Percentiles rank a stretch among this genome's conserved stretches.
Conservation (phyloP, 1,284 basidiomycete genomes). For the Ceratobasidium theobromae region DNA sequence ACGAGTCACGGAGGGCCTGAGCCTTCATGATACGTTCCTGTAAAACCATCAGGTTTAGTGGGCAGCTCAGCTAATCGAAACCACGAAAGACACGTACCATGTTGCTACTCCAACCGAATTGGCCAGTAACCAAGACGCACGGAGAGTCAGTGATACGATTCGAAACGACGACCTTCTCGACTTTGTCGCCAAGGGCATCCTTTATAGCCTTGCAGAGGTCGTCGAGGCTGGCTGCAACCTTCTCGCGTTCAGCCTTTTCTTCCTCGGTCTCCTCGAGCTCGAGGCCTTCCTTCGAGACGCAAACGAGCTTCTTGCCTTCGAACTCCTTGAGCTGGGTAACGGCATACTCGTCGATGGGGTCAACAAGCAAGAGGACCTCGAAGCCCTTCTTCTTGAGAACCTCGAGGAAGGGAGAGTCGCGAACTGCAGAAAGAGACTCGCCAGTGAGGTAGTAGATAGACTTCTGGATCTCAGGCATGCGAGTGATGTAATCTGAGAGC, state of each 20-base stretch:
- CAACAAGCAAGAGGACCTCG: slow-evolving; percentile 95
- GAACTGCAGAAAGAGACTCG: slow-evolving; percentile 89
- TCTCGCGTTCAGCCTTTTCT: slow-evolving; percentile 92
- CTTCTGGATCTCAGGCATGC: slow-evolving; percentile 99
- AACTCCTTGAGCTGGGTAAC: slow-evolving; percentile 99
- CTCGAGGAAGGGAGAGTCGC: slow-evolving; percentile 98
- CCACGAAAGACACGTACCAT: slow-evolving; percentile 60
- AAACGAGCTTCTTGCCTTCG: slow-evolving; percentile 96
- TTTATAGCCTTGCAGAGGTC: slow-evolving; percentile 95
- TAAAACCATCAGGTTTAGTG: slow-evolving; percentile 27
- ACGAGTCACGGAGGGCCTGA: slow-evolving; percentile 96
- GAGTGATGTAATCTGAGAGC: slow-evolving; percentile 90
- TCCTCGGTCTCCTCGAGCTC: slow-evolving; percentile 99
- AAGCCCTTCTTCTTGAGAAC: slow-evolving; percentile 99
- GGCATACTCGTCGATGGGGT: slow-evolving; percentile 98
- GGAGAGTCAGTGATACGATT: slow-evolving; percentile 98
- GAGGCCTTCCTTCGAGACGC: slow-evolving; percentile 98
- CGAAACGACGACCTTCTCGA: slow-evolving; percentile 98
- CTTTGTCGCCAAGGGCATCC: slow-evolving; percentile 98
- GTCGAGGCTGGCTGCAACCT: slow-evolving; percentile 81
- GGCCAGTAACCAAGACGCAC: slow-evolving; percentile 95
- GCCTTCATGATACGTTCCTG: slow-evolving; percentile 99
- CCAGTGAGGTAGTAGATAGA: slow-evolving; percentile 99
- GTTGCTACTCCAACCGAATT: slow-evolving; percentile 99
- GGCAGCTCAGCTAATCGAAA: neutral